Base-by-base conservation (phyloP, 1,284 basidiomycete genomes). In the Veloboletus limbatus region DNA sequence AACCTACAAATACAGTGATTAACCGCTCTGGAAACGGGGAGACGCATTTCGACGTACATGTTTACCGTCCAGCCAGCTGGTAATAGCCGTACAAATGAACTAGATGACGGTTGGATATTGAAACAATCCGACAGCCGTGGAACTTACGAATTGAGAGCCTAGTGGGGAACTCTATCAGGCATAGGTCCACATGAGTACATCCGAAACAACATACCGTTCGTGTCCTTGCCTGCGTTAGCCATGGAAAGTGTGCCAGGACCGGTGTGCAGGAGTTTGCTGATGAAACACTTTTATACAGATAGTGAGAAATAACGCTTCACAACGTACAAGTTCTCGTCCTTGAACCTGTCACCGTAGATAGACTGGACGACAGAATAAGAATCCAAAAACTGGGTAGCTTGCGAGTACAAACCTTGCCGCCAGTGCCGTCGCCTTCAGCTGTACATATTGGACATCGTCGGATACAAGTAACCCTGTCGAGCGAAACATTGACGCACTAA, bases 321-420 rank as follows among this genome's bases (percentile, higher is more conserved):
- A 17, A 65, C 81, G 67, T 55, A 90, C 88, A 96, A 96, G 79
- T 95, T 96, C 71, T 99, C 96, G 62, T 99, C 97, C 56, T 92
- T 92, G 67, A 99, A 99, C 57, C 81, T 85, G 41, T 81, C 77
- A 20, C 95, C 96, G 78, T 97, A 99, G 62, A 98, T 92, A 11
- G 90, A 94, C 72, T 89, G 35, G 4, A 34, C 4, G 28, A 48
- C 10, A 44, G 38, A 31, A 31, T 46, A 8, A 44, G 38, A 35
- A 31, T 38, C 14, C 21, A n/a, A 28, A n/a, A 16, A 41, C 18
- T 9, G 6, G 8, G 25, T 27, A 25, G 3, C 16, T 16, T 14
- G 8, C 6, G 9, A 34, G 20, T 34, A 49, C 60, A 38, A 55
- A 78, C 79, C 72, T 81, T 91, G 56, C 97, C 97, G 44, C 97